Percentiles rank a stretch among this genome's conserved stretches.
Evolutionary conservation across 129 eudicot species (phyloP).

Genomic region (Dittrichia graveolens): DNA sequence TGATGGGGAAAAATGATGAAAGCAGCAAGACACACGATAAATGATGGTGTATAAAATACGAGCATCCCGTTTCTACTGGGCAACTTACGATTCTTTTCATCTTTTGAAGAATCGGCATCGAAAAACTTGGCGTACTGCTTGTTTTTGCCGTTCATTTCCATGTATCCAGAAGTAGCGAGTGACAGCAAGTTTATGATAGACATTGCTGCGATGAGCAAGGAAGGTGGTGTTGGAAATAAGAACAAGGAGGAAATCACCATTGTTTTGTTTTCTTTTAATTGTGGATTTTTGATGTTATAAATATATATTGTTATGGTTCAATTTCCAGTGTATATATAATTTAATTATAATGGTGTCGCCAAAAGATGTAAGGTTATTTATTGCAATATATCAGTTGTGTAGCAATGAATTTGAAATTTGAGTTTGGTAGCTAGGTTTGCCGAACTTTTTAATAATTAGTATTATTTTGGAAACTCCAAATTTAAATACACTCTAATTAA

Average conservation of each 20-base stretch:
- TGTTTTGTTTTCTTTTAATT: neutral
- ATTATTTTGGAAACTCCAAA: no score
- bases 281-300: conserved; percentile 27
- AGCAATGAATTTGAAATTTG: no score
- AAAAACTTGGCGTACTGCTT: conserved; percentile 63
- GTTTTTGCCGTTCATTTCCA: conserved; percentile 47
- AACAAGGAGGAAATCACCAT: conserved; percentile 14
- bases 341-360: no score
- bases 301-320: conserved; percentile 41
- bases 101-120: conserved; percentile 9
- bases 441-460: no score
- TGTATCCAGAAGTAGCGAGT: conserved; percentile 23
- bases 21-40: conserved; percentile 31
- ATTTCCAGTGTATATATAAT: conserved; percentile 12
- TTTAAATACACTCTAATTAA: no score
- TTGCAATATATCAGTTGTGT: no score
- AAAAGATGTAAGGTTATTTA: no score
- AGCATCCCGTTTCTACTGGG: conserved; percentile 60
- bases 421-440: no score
- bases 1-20: conserved; percentile 5
- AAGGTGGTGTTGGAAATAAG: conserved; percentile 37
- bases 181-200: conserved; percentile 27
- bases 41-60: conserved; percentile 50
- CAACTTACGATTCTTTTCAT: neutral
- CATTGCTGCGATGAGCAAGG: conserved; percentile 32